phyloP scores from a whole-genome alignment of 1,139 yeast species.

The Blastobotrys elegans region DNA sequence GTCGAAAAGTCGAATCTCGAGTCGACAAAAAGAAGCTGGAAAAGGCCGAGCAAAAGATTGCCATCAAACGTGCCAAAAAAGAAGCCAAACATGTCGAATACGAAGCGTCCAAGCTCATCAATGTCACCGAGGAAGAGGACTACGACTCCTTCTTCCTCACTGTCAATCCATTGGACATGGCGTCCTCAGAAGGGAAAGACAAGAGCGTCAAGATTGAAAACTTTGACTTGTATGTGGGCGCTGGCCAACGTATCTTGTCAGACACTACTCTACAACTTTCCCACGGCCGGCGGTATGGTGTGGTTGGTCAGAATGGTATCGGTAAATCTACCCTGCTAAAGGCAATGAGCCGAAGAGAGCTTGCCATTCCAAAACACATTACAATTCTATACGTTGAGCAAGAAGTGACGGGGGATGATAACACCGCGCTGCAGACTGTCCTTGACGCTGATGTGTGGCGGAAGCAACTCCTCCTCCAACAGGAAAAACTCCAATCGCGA shows the following conservation, averaged over 20 bases:
- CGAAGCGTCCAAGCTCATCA: conserved; percentile 85
- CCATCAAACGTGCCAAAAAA: conserved; percentile 85
- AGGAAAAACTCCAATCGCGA: conserved; percentile 66
- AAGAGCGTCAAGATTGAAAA: conserved; percentile 91
- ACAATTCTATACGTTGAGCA: conserved; percentile 96
- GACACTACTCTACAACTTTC: conserved; percentile 85
- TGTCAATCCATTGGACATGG: conserved; percentile 86
- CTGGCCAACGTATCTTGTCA: conserved; percentile 85
- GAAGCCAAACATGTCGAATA: conserved; percentile 56
- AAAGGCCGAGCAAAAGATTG: conserved; percentile 95
- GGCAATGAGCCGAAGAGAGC: conserved; percentile 90
- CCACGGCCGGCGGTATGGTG: conserved; percentile 92
- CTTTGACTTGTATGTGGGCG: conserved; percentile 92
- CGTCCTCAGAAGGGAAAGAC: conserved; percentile 75
- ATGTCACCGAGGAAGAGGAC: conserved; percentile 58
- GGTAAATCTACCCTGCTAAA: conserved; percentile 93
- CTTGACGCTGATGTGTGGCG: conserved; percentile 99
- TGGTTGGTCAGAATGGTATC: conserved; percentile 98
- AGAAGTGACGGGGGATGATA: conserved; percentile 91
- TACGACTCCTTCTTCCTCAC: conserved; percentile 93
- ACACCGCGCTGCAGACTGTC: conserved; percentile 84
- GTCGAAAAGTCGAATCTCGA: conserved; percentile 85
- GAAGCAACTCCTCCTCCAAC: conserved; percentile 77
- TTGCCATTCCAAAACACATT: conserved; percentile 89
- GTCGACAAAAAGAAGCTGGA: conserved; percentile 96